Conservation (phyloP, 2,329 filamentous ascomycete species). For the Akanthomyces uredinophilus region DNA sequence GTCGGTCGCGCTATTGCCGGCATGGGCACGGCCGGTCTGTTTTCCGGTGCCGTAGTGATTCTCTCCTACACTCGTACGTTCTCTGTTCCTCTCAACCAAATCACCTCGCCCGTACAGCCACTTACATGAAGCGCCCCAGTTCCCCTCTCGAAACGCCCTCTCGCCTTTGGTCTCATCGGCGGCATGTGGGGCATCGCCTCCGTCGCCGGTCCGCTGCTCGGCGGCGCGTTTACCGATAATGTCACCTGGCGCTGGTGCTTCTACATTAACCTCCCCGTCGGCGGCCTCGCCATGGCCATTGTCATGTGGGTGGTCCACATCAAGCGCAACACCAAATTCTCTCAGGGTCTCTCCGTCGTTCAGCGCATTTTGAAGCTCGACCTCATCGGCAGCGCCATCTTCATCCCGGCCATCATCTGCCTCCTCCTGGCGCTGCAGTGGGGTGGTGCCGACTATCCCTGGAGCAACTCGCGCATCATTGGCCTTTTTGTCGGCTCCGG, state of each 20-base stretch:
- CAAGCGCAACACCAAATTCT: slow-evolving; percentile 31
- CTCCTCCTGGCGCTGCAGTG: slow-evolving; percentile 53
- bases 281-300: slow-evolving; percentile 42
- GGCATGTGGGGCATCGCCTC: slow-evolving; percentile 53
- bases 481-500: slow-evolving; percentile 47
- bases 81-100: background rate
- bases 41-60: slow-evolving; percentile 46
- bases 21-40: slow-evolving; percentile 46
- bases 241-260: slow-evolving; percentile 51
- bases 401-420: slow-evolving; percentile 48
- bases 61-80: slow-evolving; percentile 36
- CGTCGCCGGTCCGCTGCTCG: slow-evolving; percentile 46
- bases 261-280: slow-evolving; percentile 42
- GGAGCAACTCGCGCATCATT: slow-evolving; percentile 44
- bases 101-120: background rate
- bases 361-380: slow-evolving; percentile 43
- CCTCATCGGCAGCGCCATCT: slow-evolving; percentile 42
- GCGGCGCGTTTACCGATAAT: slow-evolving; percentile 45
- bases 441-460: slow-evolving; percentile 48
- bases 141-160: slow-evolving; percentile 48
- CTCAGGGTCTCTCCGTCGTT: slow-evolving; percentile 28
- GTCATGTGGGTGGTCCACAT: slow-evolving; percentile 43
- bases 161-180: slow-evolving; percentile 50
- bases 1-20: slow-evolving; percentile 48
- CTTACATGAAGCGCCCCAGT: slow-evolving; percentile 39